Evolutionary conservation across 805 yeast species (phyloP), one percentile per base, ranked within the genome.

Genomic region (Grigorovia jiainica): DNA sequence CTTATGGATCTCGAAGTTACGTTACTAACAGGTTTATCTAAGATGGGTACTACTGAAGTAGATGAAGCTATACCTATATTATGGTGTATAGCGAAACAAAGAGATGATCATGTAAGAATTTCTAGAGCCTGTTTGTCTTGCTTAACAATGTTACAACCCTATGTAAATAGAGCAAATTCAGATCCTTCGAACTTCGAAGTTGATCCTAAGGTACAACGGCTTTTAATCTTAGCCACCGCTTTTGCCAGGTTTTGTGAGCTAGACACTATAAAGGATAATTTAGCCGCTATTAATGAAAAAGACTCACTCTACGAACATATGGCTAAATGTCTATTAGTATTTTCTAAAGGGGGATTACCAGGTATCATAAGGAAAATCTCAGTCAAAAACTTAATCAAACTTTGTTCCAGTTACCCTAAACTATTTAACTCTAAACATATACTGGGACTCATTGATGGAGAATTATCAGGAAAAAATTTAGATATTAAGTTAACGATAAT

Each of bases 1-100:
- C 51, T 77, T 21, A 47, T 57, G 18, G 71, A 68, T 8, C 67
- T 79, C 13, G 80, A 76, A 53, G 52, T 66, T 0, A 66, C 74
- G 2, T 51, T 85, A n/a, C 54, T 83, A 46, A 65, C 65, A 27
- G 63, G 74, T 25, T 57, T 85, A 25, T 79, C 89, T 2, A 79
- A 74, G 46, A 73, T 80, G 60, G 73, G 70, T 40, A 68, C 71
- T 0, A 66, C 57, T 43, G 92, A 84, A 49, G 58, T 85, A 7
- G 75, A 75, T n/a, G 79, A 79, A 52, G 95, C 90, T 0, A 72
- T 85, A 57, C 87, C 87, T 1, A 70, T 85, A 43, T 60, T 76
- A 4, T 78, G 87, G 82, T 59, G 58, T 7, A 62, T 84, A 0
- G 70, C 83, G 2, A 52, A 48, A 3, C 60, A 72, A 50, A 65